phyloP scores from a whole-genome alignment of 306 rosid genomes.

The Casuarina cunninghamiana region DNA sequence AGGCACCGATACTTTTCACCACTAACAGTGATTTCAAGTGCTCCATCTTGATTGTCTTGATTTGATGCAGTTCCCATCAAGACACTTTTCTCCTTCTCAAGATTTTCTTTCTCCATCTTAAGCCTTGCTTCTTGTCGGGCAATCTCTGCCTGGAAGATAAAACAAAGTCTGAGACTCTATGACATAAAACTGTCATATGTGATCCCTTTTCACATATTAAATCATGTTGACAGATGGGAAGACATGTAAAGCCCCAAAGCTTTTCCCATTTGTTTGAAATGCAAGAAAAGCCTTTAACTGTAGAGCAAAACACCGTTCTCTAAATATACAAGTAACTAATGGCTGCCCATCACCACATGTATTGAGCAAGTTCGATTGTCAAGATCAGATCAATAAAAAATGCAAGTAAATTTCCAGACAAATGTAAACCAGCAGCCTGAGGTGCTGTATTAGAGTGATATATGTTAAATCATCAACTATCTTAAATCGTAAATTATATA shows the following conservation, averaged over 20 bases:
- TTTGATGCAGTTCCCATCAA: slow-evolving; percentile 96
- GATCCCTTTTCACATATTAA: background rate
- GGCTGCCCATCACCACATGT: background rate
- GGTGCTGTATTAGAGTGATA: background rate
- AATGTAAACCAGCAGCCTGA: background rate
- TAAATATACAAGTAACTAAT: background rate
- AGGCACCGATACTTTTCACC: slow-evolving; percentile 97
- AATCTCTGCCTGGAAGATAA: slow-evolving; percentile 69
- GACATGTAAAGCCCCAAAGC: background rate
- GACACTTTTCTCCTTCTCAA: slow-evolving; percentile 94
- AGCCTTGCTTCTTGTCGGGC: slow-evolving; percentile 91
- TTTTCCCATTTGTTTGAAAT: background rate
- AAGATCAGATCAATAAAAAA: background rate
- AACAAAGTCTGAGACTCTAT: background rate
- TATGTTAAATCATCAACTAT: too few relatives aligned
- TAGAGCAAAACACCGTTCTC: background rate
- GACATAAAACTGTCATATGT: background rate
- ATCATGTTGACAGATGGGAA: background rate
- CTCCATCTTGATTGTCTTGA: slow-evolving; percentile 95
- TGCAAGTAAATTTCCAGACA: background rate
- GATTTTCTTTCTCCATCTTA: slow-evolving; percentile 95
- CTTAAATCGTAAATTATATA: too few relatives aligned
- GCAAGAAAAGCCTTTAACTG: background rate
- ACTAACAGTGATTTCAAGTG: slow-evolving; percentile 96
- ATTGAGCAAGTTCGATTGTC: background rate